Evolutionary conservation across 2,329 filamentous ascomycete species (phyloP), one percentile per base, ranked within the genome.

Genomic region (Teratosphaeria gauchensis): DNA sequence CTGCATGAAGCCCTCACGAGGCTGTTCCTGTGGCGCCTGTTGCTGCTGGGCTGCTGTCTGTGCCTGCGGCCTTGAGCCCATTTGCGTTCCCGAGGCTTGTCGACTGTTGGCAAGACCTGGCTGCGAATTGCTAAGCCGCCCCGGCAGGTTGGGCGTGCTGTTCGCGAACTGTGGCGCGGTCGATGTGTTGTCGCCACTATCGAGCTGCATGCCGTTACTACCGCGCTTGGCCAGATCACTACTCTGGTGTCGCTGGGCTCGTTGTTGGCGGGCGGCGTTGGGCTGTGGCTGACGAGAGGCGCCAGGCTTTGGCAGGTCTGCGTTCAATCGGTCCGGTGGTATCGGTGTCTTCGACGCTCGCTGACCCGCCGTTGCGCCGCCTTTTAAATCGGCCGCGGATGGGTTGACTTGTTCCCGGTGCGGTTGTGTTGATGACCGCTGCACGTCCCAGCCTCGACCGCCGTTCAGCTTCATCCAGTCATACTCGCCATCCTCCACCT

Each of bases 391-490:
- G 76, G 90, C 87, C 69, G 89, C 86, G 63, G 92, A 95, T 53
- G 89, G 84, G 72, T 92, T 90, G 64, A 87, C 89, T 24, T 66
- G 68, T 68, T 88, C 82, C 77, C 90, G 87, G 74, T 89, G 87
- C 68, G 88, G 87, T 74, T 90, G 82, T 48, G 42, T 48, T 24
- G 84, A 83, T 54, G 84, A 80, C 69, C 87, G 84, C 72, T 88
- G 88, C 74, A 86, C 84, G 76, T 95, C 90, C 90, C 90, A 95
- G 63, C 91, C 91, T 77, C 95, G 94, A 67, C 87, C 87, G 77
- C 91, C 90, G 79, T 90, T 94, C 68, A 96, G 82, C 82, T 96
- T 96, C 90, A 97, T 96, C 94, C 94, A 99, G 78, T 99, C 94
- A 75, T 97, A 99, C 74, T 97, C 92, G 71, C 94, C 94, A 75